Evolutionary conservation across 306 rosid genomes (phyloP), one percentile per base, ranked within the genome.

Genomic region (Pterocarpus santalinus): DNA sequence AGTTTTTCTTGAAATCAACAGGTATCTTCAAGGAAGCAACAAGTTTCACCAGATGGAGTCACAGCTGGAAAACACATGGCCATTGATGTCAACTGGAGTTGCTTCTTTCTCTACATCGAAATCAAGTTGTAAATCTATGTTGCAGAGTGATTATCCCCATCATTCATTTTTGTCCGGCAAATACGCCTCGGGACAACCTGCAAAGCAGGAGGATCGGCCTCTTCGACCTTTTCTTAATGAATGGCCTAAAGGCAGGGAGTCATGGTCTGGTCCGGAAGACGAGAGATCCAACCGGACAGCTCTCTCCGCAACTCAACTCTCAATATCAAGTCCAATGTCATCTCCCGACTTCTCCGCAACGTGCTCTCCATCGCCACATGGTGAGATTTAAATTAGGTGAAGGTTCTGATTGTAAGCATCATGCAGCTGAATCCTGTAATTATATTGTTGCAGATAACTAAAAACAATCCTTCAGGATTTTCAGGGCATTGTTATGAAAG

Each of bases 231-330:
- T 81, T 17, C 76, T 80, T 47, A 73, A 80, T 7, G 85, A 85
- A 72, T 81, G 88, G 85, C 88, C 88, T 57, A 81, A 81, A 51
- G 41, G 73, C 56, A 76, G 76, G 17, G 85, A 80, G 4, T 38
- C 80, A 32, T 76, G 28, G 9, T n/a, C 28, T 55, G 22, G 32
- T 55, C 28, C n/a, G 32, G 61, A 55, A 55, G 28, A 85, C 5
- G 85, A 80, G 61, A 77, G 80, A 80, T 85, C 88, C 70, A 76
- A 76, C 68, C 85, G 76, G 55, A 72, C 70, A 70, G 80, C 88
- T 22, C 65, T 76, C 68, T 85, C 85, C 51, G 5, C 30, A 7
- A 55, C 30, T 55, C 61, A 16, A 7, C 28, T 55, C 61, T 55
- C 32, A 7, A 55, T 55, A 5, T 55, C 61, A 14, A 55, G n/a